Base-by-base conservation (phyloP, 176 grass and related monocot genomes). In the Musa schizocarpa region DNA sequence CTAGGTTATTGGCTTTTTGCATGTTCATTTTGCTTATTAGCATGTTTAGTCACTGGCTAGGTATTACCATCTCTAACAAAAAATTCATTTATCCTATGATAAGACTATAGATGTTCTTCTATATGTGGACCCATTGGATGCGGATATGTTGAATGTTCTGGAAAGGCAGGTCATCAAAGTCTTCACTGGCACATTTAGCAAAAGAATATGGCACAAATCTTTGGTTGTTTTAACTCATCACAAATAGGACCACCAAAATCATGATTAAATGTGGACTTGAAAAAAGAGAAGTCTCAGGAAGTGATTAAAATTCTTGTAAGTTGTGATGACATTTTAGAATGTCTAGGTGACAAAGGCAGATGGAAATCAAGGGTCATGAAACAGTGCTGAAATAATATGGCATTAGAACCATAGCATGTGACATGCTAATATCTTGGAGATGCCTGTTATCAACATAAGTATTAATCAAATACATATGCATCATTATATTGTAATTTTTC, bases 111-210 rank as follows among this genome's bases (percentile, higher is more conserved):
- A 80, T 63, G 43, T 80, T 20, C 69, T 80, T 63, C 68, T 72
- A 13, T 80, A 73, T 64, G 78, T 80, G 54, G 78, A 80, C 13
- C 78, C 69, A 7, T n/a, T 80, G 54, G 78, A 80, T 72, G n/a
- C 55, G 13, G 72, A 73, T 73, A 80, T 68, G 48, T 55, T 73
- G 54, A 69, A 80, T 73, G 73, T 13, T 19, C 53, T 80, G 78
- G 78, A 73, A 64, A 73, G 20, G 71, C 78, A 80, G 8, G 54
- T 73, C 11, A 80, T 80, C 13, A 73, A 72, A 72, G 78, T 68
- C 23, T 73, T 80, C 68, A 80, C 78, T 9, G 55, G 53, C 8
- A 63, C 68, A 27, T 80, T 80, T 26, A 57, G 78, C 23, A 72
- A 80, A 73, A 50, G 69, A 26, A 80, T 80, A 73, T 80, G 78